These are phyloP conservation scores for Pseudofabraea citricarpa DNA, from an alignment of 2,329 filamentous ascomycete genomes.

Conservation along the genomic window DNA sequence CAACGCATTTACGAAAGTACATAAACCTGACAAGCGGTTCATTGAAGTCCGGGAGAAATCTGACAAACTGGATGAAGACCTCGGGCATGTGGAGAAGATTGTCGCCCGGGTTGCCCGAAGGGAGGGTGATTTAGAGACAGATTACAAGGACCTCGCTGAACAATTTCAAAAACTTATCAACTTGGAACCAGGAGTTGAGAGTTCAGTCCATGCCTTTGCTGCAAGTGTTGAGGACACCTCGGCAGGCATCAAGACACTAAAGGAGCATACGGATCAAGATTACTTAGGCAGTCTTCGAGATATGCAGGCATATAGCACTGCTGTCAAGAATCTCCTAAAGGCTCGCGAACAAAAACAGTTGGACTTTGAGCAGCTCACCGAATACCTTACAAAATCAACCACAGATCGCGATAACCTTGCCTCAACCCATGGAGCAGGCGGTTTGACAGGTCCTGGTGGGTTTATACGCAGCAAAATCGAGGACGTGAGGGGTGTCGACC, in stretches of 20 bases:
- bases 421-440: slow-evolving; percentile 55
- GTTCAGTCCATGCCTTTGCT: slow-evolving; percentile 79
- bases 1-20: slow-evolving; percentile 94
- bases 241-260: slow-evolving; percentile 70
- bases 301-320: slow-evolving; percentile 91
- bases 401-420: slow-evolving; percentile 69
- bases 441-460: slow-evolving; percentile 70
- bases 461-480: slow-evolving; percentile 94
- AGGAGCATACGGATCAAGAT: slow-evolving; percentile 90
- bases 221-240: slow-evolving; percentile 81
- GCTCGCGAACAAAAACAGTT: slow-evolving; percentile 96
- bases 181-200: slow-evolving; percentile 82
- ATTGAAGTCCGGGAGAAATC: slow-evolving; percentile 89
- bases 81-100: slow-evolving; percentile 93
- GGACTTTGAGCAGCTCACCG: slow-evolving; percentile 91
- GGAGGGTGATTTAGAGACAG: slow-evolving; percentile 80
- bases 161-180: slow-evolving; percentile 93
- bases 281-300: slow-evolving; percentile 90
- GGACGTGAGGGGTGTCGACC: slow-evolving; percentile 93
- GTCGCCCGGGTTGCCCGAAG: slow-evolving; percentile 83
- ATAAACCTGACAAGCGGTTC: slow-evolving; percentile 92
- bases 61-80: slow-evolving; percentile 90
- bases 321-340: slow-evolving; percentile 83
- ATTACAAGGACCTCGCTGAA: slow-evolving; percentile 83
- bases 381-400: slow-evolving; percentile 90